These are phyloP conservation scores for Blepharisma japonicum DNA, from an alignment of 73 alveolate species.

Conservation along the genomic window DNA sequence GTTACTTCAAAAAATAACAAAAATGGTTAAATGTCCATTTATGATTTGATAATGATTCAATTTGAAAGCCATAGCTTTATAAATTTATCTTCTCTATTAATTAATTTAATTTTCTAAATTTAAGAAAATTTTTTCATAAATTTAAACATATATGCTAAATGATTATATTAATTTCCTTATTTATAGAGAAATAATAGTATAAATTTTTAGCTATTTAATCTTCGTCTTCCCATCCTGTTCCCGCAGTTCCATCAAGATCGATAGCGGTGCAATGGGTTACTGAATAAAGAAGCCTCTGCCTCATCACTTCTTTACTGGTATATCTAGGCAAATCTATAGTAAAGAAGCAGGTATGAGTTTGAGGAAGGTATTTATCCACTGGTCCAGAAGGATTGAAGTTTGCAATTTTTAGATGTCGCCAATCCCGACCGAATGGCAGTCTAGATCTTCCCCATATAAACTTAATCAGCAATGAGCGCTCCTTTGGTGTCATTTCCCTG, in stretches of 20 bases:
- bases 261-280: slow-evolving; percentile 85
- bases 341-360: slow-evolving; percentile 82
- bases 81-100: no score
- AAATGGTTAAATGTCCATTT: no score
- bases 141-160: no score
- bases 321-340: slow-evolving; percentile 73
- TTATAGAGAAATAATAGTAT: no score
- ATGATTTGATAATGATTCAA: no score
- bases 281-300: slow-evolving; percentile 70
- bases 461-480: slow-evolving; percentile 66
- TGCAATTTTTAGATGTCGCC: slow-evolving; percentile 43
- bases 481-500: slow-evolving; percentile 63
- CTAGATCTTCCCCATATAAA: slow-evolving; percentile 92
- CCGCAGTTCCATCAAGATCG: slow-evolving; percentile 74
- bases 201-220: background rate
- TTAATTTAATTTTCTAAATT: no score
- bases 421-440: slow-evolving; percentile 64
- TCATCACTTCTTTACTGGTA: slow-evolving; percentile 66
- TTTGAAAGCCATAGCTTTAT: no score
- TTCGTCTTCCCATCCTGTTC: slow-evolving; percentile 76
- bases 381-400: slow-evolving; percentile 52
- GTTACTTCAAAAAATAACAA: no score
- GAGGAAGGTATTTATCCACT: slow-evolving; percentile 64
- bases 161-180: no score
- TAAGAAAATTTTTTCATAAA: no score